Evolutionary conservation across 2,329 filamentous ascomycete species (phyloP).

Genomic region (Ophiocordyceps camponoti-rufipedis): DNA sequence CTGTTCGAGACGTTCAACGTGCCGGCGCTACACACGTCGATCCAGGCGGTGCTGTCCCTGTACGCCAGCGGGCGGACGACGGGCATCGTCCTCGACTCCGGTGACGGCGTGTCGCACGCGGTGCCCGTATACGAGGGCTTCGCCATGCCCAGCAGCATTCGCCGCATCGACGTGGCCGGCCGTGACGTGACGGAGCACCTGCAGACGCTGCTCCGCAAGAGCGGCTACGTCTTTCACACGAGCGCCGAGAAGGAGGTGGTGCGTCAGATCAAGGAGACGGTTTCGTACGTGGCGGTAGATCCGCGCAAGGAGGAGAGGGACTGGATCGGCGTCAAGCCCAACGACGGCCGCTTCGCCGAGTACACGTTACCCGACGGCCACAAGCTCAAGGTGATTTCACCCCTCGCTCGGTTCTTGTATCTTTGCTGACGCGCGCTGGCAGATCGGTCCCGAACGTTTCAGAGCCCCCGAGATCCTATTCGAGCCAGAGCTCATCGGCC

Average conservation of each 20-base stretch:
- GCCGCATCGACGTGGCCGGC: constrained; percentile 88
- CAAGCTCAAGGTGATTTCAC: constrained; percentile 55
- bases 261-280: constrained; percentile 86
- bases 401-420: too few species aligned
- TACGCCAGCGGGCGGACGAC: constrained; percentile 94
- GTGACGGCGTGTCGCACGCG: constrained; percentile 91
- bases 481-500: constrained; percentile 88
- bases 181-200: constrained; percentile 92
- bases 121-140: constrained; percentile 98
- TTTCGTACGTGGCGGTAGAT: constrained; percentile 78
- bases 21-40: constrained; percentile 86
- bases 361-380: constrained; percentile 86
- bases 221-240: constrained; percentile 87
- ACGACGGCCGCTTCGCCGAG: constrained; percentile 62
- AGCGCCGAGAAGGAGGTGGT: constrained; percentile 99
- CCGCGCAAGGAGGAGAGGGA: constrained; percentile 93
- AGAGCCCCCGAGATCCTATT: constrained; percentile 94
- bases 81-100: constrained; percentile 85
- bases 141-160: constrained; percentile 87
- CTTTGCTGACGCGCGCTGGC: neutral
- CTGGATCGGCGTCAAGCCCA: constrained; percentile 66
- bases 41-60: constrained; percentile 88
- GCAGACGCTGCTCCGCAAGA: constrained; percentile 79
- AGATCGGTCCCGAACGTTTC: constrained; percentile 89
- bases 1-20: constrained; percentile 99